Evolutionary conservation across 805 yeast genomes (phyloP), one percentile per base, ranked within the genome.

Genomic region (Kluyveromyces starmeri): DNA sequence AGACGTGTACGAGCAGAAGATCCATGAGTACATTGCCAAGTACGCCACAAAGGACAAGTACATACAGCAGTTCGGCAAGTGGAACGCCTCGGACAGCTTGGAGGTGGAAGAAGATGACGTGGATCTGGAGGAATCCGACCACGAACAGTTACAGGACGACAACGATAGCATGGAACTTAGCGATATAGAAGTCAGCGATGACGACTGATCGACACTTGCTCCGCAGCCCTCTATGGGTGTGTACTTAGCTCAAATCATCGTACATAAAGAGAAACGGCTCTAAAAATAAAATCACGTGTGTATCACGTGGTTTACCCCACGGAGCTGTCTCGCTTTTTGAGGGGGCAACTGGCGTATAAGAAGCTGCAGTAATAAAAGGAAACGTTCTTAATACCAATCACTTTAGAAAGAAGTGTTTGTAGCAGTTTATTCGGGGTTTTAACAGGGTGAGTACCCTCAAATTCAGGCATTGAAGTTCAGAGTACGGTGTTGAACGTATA

Each of bases 21-120:
- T 92, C 5, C 75, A 69, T 50, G 73, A 70, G 24, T 83, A 84
- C 49, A 94, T 88, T 17, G 66, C 66, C 50, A 72, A 70, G 51
- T 85, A 78, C 58, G 92, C 92, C 46, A 61, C 62, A 41, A 47
- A 55, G 46, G 45, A 63, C 29, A 45, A 62, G 46, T 62, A 50
- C 53, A 58, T 39, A 44, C 52, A 30, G 57, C 55, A 37, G 53
- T 65, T 44, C 57, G 72, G 75, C 32, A 65, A 61, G 29, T 70
- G 65, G n/a, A 72, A 70, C 14, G 68, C 67, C 34, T 62, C 66
- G 38, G 67, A 70, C 7, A 70, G 68, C 20, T 73, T 66, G 27
- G 75, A 65, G 6, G 68, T 63, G 6, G 65, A 61, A 17, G 56
- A 53, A 4, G 59, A 26, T 9, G 28, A 26, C 12, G 41, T 28